These are phyloP conservation scores for Typha latifolia DNA, from an alignment of 176 grass and related monocot genomes.

Conservation along the genomic window DNA sequence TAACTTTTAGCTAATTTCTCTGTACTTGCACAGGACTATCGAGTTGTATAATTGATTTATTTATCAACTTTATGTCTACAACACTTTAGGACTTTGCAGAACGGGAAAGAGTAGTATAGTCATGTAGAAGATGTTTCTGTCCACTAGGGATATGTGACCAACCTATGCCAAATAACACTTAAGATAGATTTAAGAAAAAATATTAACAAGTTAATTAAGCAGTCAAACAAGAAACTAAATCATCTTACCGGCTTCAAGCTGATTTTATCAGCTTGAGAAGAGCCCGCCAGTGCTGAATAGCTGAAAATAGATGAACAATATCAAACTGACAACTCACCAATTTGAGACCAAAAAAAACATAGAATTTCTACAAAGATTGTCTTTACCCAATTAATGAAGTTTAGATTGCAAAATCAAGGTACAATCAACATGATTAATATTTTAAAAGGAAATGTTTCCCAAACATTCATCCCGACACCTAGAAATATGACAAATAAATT, in stretches of 20 bases:
- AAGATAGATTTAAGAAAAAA: no score
- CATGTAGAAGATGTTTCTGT: no score
- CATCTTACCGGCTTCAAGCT: slow-evolving; percentile 64
- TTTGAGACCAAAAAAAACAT: neutral
- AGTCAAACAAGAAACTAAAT: neutral
- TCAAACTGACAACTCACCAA: slow-evolving; percentile 5
- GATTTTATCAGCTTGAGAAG: slow-evolving; percentile 49
- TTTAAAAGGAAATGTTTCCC: neutral
- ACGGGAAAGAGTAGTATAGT: no score
- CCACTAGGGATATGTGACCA: no score
- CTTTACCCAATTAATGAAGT: neutral
- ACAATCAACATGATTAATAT: neutral
- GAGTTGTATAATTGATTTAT: no score
- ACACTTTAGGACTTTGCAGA: no score
- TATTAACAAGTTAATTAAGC: neutral
- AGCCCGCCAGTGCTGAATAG: slow-evolving; percentile 77
- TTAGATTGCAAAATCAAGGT: neutral
- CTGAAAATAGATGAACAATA: slow-evolving; percentile 33
- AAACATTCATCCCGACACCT: no score
- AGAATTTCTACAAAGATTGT: neutral
- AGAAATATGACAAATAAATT: neutral
- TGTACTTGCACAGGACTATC: no score
- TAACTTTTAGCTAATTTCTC: no score
- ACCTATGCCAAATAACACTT: no score
- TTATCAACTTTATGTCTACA: no score